Percentiles rank a stretch among this genome's conserved stretches.
These are phyloP conservation scores for Penicillium chermesinum DNA, from an alignment of 495 filamentous ascomycete species.

Conservation along the genomic window DNA sequence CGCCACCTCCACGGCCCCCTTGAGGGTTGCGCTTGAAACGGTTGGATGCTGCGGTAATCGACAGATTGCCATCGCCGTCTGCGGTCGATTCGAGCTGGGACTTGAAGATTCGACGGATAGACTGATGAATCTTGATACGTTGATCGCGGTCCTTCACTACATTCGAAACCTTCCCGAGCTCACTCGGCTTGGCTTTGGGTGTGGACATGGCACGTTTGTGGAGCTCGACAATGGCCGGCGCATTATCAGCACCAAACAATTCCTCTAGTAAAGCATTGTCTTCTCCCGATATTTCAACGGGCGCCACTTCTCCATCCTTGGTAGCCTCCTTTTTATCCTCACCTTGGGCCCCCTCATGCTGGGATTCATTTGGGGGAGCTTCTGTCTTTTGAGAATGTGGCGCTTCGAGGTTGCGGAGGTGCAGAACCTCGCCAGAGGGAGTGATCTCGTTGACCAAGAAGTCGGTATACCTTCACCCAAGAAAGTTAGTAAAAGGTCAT, in stretches of 20 bases:
- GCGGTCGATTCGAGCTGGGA: constrained; percentile 62
- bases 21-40: constrained; percentile 32
- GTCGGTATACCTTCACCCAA: constrained; percentile 70
- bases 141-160: constrained; percentile 52
- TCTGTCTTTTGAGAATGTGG: constrained; percentile 10
- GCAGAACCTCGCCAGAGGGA: constrained; percentile 70
- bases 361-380: constrained; percentile 1
- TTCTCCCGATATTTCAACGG: constrained; percentile 38
- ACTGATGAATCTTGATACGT: constrained; percentile 60
- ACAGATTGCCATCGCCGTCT: constrained; percentile 53
- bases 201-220: constrained; percentile 41
- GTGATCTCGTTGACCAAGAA: constrained; percentile 92
- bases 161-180: constrained; percentile 38
- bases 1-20: constrained; percentile 24
- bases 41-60: constrained; percentile 47
- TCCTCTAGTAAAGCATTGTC: constrained; percentile 41
- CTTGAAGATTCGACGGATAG: constrained; percentile 63
- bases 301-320: constrained; percentile 9
- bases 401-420: constrained; percentile 53
- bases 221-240: constrained; percentile 35
- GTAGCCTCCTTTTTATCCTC: constrained; percentile 10
- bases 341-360: constrained; percentile 7
- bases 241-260: constrained; percentile 41
- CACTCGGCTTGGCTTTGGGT: constrained; percentile 35
- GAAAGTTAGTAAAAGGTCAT: not conserved